Evolutionary conservation across 1,284 basidiomycete species (phyloP).

Genomic region (Cystobasidium pallidum): DNA sequence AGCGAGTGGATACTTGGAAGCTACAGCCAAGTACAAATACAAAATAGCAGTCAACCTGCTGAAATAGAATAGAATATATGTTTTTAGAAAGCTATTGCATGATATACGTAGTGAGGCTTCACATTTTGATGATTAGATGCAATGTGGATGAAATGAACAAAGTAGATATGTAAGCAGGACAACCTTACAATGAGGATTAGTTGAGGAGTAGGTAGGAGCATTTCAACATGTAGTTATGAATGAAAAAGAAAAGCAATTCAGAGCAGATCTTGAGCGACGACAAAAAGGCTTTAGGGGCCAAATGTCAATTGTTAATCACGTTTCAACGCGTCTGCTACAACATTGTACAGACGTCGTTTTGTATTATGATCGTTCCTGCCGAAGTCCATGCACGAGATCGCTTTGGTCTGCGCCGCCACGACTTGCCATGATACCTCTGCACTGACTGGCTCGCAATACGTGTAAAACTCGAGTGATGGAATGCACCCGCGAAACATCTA

Average conservation of each 20-base stretch:
- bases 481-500: conserved; percentile 56
- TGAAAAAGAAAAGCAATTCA: neutral
- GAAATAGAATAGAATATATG: neutral
- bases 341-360: no score
- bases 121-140: neutral
- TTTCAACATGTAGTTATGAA: conserved; percentile 37
- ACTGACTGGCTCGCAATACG: neutral
- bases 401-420: no score
- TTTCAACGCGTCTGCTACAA: no score
- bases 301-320: no score
- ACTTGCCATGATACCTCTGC: no score
- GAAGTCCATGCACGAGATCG: no score
- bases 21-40: neutral
- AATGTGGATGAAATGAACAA: neutral
- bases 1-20: neutral
- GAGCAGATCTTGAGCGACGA: no score
- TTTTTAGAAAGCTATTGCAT: neutral
- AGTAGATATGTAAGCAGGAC: neutral
- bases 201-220: neutral
- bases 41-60: conserved; percentile 17
- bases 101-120: neutral
- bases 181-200: no score
- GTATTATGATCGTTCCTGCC: no score
- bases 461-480: neutral
- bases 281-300: no score